phyloP scores from a whole-genome alignment of 2,329 filamentous ascomycete species.

The Tolypocladium cylindrosporum region DNA sequence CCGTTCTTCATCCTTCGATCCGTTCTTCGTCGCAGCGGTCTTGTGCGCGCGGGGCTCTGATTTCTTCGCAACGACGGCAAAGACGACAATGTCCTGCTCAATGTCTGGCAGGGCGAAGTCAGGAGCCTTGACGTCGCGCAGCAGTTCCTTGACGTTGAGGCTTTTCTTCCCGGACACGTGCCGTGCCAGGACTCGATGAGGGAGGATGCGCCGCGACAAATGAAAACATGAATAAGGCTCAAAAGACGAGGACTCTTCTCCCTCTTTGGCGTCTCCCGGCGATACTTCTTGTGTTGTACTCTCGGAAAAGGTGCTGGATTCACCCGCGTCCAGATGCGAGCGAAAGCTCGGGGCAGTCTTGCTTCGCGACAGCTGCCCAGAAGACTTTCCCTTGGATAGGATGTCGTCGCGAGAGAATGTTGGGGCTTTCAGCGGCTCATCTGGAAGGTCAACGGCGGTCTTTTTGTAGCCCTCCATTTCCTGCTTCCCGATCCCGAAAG shows the following conservation, averaged over 20 bases:
- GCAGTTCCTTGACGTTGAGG: constrained; percentile 68
- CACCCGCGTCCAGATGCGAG: constrained; percentile 7
- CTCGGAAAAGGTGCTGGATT: constrained; percentile 5
- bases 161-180: constrained; percentile 70
- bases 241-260: constrained; percentile 42
- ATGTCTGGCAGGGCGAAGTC: constrained; percentile 72
- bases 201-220: constrained; percentile 71
- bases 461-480: constrained; percentile 52
- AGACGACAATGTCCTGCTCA: constrained; percentile 81
- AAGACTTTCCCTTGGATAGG: constrained; percentile 21
- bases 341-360: constrained; percentile 28
- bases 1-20: constrained; percentile 41
- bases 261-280: constrained; percentile 11
- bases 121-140: constrained; percentile 73
- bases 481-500: constrained; percentile 46
- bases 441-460: constrained; percentile 44
- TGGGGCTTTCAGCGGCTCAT: constrained; percentile 34
- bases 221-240: constrained; percentile 83
- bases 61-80: constrained; percentile 81
- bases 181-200: constrained; percentile 69
- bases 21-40: constrained; percentile 29
- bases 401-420: constrained; percentile 57
- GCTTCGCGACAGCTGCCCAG: constrained; percentile 28
- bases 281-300: constrained; percentile 6
- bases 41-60: constrained; percentile 64